Evolutionary conservation across 169 alveolate genomes (phyloP).

Genomic region (Eimeria necatrix): DNA sequence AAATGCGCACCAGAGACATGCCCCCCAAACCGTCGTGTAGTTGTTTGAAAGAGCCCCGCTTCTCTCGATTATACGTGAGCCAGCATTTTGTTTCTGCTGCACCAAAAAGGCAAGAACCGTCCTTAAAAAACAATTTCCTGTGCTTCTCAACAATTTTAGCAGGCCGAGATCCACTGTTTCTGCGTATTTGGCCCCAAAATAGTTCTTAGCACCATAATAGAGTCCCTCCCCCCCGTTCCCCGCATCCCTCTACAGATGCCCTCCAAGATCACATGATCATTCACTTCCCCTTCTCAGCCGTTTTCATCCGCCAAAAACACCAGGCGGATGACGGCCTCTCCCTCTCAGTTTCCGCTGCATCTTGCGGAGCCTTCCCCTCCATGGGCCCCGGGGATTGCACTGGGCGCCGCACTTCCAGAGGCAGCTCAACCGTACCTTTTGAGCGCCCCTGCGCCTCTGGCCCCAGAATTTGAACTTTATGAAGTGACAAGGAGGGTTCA

Average conservation of each 20-base stretch:
- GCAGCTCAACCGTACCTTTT: neutral
- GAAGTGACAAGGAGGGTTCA: neutral
- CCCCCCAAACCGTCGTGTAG: slow-evolving; percentile 7
- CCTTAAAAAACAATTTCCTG: neutral
- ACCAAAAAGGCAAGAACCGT: neutral
- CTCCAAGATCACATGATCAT: slow-evolving; percentile 29
- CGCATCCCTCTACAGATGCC: slow-evolving; percentile 35
- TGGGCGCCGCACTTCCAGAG: neutral
- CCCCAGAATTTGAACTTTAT: neutral
- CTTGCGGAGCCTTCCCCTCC: slow-evolving; percentile 27
- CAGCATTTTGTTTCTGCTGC: slow-evolving; percentile 7
- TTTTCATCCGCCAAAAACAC: slow-evolving; percentile 38
- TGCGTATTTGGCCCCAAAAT: neutral
- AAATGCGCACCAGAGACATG: slow-evolving; percentile 13
- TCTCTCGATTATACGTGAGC: slow-evolving; percentile 13
- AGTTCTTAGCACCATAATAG: neutral
- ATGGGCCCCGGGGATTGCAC: slow-evolving; percentile 21
- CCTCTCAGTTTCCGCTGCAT: neutral
- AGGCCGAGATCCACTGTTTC: neutral
- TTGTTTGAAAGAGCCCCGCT: slow-evolving; percentile 9
- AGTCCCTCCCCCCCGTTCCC: slow-evolving; percentile 35
- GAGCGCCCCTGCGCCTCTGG: neutral
- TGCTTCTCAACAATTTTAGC: neutral
- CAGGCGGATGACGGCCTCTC: slow-evolving; percentile 63
- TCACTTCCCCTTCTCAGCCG: slow-evolving; percentile 21